phyloP scores from a whole-genome alignment of 1,139 yeast species.

The Tardiomyces digboiensis region DNA sequence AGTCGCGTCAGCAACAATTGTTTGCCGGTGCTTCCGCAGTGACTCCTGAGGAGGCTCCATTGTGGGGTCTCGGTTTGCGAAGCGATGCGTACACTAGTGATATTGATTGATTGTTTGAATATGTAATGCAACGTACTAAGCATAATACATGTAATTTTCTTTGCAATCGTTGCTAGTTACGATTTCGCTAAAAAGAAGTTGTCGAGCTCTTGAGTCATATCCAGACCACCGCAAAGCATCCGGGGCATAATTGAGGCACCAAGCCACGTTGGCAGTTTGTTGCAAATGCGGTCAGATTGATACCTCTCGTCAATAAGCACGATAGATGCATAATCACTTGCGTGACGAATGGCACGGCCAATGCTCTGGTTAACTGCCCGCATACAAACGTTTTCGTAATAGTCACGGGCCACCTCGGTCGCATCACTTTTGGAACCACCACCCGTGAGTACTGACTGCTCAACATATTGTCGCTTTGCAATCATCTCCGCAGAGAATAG shows the following conservation, averaged over 20 bases:
- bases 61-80: background rate
- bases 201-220: background rate
- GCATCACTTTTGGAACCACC: slow-evolving; percentile 40
- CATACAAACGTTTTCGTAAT: slow-evolving; percentile 84
- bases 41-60: slow-evolving; percentile 1
- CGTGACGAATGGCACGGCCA: slow-evolving; percentile 87
- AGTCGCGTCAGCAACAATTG: background rate
- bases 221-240: background rate
- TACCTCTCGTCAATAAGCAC: slow-evolving; percentile 65
- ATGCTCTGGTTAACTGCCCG: slow-evolving; percentile 88
- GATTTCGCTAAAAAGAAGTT: background rate
- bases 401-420: slow-evolving; percentile 40
- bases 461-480: slow-evolving; percentile 62
- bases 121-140: no score
- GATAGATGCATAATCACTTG: slow-evolving; percentile 69
- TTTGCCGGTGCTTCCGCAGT: background rate
- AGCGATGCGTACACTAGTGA: background rate
- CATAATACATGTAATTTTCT: no score
- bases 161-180: no score
- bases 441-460: slow-evolving; percentile 26
- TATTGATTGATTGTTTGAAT: background rate
- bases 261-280: slow-evolving; percentile 76
- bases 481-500: slow-evolving; percentile 74
- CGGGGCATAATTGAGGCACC: slow-evolving; percentile 12
- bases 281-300: slow-evolving; percentile 36